Evolutionary conservation across 2,329 filamentous ascomycete genomes (phyloP).

Genomic region (Ascocoryne sarcoides): DNA sequence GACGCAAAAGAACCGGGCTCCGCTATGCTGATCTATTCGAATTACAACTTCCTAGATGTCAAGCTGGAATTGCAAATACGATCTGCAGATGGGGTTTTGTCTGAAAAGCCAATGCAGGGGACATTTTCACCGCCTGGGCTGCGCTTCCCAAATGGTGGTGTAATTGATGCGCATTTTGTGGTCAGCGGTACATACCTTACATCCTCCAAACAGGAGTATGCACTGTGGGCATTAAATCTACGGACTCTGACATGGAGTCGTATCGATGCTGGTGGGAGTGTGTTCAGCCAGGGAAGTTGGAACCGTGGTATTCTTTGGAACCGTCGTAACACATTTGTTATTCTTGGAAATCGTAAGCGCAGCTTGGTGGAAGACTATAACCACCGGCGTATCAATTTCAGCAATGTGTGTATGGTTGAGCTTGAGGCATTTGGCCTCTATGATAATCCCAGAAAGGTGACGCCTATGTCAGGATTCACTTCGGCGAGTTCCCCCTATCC

Average conservation of each 20-base stretch:
- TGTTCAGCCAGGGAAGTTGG: conserved; percentile 97
- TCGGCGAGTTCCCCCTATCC: conserved; percentile 70
- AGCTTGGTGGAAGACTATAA: conserved; percentile 97
- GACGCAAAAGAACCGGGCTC: conserved; percentile 50
- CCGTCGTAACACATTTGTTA: conserved; percentile 87
- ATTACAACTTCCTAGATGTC: conserved; percentile 97
- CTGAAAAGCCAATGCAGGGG: conserved; percentile 83
- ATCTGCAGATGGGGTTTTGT: conserved; percentile 70
- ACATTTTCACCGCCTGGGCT: conserved; percentile 83
- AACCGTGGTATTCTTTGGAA: conserved; percentile 93
- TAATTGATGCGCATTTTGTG: conserved; percentile 94
- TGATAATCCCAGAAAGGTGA: conserved; percentile 77
- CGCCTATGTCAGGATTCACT: conserved; percentile 72
- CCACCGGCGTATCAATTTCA: conserved; percentile 94
- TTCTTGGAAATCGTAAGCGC: conserved; percentile 85
- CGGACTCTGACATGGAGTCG: conserved; percentile 85
- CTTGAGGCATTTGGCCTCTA: conserved; percentile 95
- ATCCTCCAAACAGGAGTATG: conserved; percentile 96
- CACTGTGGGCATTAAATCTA: conserved; percentile 88
- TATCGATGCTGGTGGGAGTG: conserved; percentile 87
- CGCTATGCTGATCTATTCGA: conserved; percentile 94
- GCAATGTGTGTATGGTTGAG: conserved; percentile 93
- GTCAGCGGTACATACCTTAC: conserved; percentile 96
- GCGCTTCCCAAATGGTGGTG: conserved; percentile 88
- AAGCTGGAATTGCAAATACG: conserved; percentile 91